These are phyloP conservation scores for Podaxis pistillaris DNA, from an alignment of 768 basidiomycete genomes.

Conservation along the genomic window DNA sequence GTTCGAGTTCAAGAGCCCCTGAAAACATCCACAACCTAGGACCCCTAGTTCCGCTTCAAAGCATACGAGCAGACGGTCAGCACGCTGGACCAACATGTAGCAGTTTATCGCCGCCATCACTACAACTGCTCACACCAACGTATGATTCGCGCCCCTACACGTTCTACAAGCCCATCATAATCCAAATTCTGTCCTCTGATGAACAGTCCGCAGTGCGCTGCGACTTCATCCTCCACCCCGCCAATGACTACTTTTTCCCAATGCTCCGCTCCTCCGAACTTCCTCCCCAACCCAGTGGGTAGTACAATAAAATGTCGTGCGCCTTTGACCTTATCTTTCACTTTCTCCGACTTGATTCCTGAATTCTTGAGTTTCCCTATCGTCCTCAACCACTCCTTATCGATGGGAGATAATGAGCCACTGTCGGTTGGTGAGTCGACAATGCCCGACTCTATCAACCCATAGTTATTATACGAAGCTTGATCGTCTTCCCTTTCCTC, in stretches of 20 bases:
- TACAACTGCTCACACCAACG: constrained; percentile 36
- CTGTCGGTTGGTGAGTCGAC: constrained; percentile 9
- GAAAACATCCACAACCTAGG: too few relatives aligned
- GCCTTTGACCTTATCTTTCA: constrained; percentile 24
- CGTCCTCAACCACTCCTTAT: constrained; percentile 19
- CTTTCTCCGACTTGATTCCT: constrained; percentile 22
- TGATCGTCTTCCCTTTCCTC: constrained; percentile 14
- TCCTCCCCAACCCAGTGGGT: constrained; percentile 41
- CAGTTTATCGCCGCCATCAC: neutral
- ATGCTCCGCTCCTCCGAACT: constrained; percentile 41
- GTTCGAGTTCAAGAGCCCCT: too few relatives aligned
- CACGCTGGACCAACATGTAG: neutral
- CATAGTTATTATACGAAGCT: constrained; percentile 24
- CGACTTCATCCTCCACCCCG: constrained; percentile 54
- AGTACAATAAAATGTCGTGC: constrained; percentile 52
- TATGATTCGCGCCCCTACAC: constrained; percentile 39
- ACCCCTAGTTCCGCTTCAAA: too few relatives aligned
- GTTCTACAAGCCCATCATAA: constrained; percentile 47
- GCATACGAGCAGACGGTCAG: too few relatives aligned
- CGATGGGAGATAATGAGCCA: constrained; percentile 1
- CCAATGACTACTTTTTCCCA: constrained; percentile 53
- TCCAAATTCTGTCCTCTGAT: constrained; percentile 47
- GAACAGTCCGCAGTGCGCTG: constrained; percentile 55
- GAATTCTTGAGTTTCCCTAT: constrained; percentile 21
- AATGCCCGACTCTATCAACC: constrained; percentile 26